Base-by-base conservation (phyloP, 2,329 filamentous ascomycete genomes). In the Orbilia ellipsospora region DNA sequence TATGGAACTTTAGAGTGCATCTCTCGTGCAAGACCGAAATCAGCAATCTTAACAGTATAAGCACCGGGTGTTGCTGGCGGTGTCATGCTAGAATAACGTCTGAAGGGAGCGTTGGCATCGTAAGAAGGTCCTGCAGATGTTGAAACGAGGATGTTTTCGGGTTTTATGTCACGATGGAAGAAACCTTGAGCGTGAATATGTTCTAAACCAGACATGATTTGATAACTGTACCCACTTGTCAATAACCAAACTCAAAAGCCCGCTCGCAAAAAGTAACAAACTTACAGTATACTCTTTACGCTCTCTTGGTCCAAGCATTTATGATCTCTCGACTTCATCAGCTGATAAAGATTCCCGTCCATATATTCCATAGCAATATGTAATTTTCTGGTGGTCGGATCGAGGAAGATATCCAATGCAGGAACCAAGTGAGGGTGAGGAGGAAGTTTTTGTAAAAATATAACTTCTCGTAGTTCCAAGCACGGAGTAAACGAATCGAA, bases 341-440 rank as follows among this genome's bases (percentile, higher is more conserved):
- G 85, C 83, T 99, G 95, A 83, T 99, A 99, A 0, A 99, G 87
- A 83, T 99, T 99, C 60, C 95, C 95, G 82, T 99, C 95, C 95
- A 99, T 99, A 83, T 96, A 97, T 84, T 99, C 95, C 95, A 99
- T 99, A 81, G 89, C 90, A 79, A 99, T 99, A 83, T 99, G 95
- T 52, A 99, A 89, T 84, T 97, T 97, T 85, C 94, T 96, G 84
- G 88, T 97, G 82, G 93, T 92, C 0, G 95, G 95, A 81, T 99
- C 95, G 80, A 99, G 89, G 84, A 99, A 99, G 81, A 99, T 99
- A 84, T 99, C 95, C 78, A 98, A 88, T 4, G 95, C 94, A 42
- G 95, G 95, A n/a, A 99, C 95, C 40, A 99, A 88, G 82, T 99
- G 95, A 79, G 90, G 89, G 81, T 99, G 95, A 52, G 88, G 86